These are phyloP conservation scores for Sporothrix brunneoviolacea DNA, from an alignment of 2,329 filamentous ascomycete genomes.

Conservation along the genomic window DNA sequence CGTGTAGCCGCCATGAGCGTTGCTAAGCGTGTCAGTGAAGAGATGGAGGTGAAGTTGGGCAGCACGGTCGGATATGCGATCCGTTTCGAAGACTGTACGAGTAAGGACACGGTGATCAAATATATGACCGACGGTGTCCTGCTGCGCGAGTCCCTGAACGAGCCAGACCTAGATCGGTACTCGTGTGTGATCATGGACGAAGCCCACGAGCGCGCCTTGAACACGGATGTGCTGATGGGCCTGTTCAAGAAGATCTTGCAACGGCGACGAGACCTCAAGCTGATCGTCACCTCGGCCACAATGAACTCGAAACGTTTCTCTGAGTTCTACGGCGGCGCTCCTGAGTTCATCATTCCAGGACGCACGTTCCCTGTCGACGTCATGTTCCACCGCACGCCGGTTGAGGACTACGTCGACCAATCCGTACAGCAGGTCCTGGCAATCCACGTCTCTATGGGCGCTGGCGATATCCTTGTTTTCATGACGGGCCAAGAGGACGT, in stretches of 20 bases:
- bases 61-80: conserved; percentile 92
- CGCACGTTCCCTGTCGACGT: conserved; percentile 96
- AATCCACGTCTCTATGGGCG: conserved; percentile 90
- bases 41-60: conserved; percentile 92
- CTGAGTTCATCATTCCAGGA: conserved; percentile 93
- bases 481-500: conserved; percentile 99
- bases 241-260: conserved; percentile 95
- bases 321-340: conserved; percentile 90
- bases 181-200: conserved; percentile 99
- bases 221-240: conserved; percentile 96
- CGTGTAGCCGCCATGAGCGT: conserved; percentile 99
- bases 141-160: conserved; percentile 84
- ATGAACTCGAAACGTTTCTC: conserved; percentile 98
- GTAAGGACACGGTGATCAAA: conserved; percentile 90
- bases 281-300: conserved; percentile 96
- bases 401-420: conserved; percentile 96
- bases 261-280: conserved; percentile 79
- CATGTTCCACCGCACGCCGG: conserved; percentile 88
- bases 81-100: conserved; percentile 96
- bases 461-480: conserved; percentile 93
- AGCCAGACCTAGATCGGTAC: conserved; percentile 89
- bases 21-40: conserved; percentile 93
- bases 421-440: conserved; percentile 92
- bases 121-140: conserved; percentile 99
- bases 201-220: conserved; percentile 91